phyloP scores from a whole-genome alignment of 108 stramenopile genomes.

The Fragilariopsis cylindrus region DNA sequence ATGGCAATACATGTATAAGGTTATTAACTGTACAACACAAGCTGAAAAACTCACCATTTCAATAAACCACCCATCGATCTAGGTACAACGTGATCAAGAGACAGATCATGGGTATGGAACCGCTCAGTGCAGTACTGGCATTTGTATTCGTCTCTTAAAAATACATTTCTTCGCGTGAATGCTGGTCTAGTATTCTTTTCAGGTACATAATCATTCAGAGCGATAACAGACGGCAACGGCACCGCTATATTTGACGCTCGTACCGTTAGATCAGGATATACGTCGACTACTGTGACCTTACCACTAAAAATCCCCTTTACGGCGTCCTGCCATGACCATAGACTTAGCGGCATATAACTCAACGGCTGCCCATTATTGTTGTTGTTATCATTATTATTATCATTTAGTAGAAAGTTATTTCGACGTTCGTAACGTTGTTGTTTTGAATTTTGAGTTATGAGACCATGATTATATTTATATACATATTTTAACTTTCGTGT shows the following conservation, averaged over 20 bases:
- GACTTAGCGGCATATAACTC: conserved; percentile 66
- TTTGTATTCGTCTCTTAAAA: conserved; percentile 79
- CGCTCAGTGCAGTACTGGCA: conserved; percentile 80
- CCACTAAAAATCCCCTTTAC: conserved; percentile 81
- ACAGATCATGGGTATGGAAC: conserved; percentile 72
- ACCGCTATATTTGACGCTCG: conserved; percentile 75
- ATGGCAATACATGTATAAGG: background rate
- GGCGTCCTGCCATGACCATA: conserved; percentile 89
- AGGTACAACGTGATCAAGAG: conserved; percentile 81
- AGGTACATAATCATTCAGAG: conserved; percentile 72
- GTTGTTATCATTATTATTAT: background rate
- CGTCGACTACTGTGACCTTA: conserved; percentile 83
- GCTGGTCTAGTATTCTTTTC: conserved; percentile 51
- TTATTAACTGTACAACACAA: no score
- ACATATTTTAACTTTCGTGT: background rate
- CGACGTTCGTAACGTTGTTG: background rate
- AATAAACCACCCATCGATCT: conserved; percentile 69
- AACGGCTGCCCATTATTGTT: conserved; percentile 14
- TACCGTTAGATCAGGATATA: conserved; percentile 71
- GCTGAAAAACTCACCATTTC: conserved; percentile 49
- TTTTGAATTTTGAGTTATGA: background rate
- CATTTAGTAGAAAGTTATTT: background rate
- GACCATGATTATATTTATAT: background rate
- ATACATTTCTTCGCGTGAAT: conserved; percentile 86
- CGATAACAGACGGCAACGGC: conserved; percentile 79